Conservation (phyloP, 345 rosid species). For the Eucalyptus marginata region DNA sequence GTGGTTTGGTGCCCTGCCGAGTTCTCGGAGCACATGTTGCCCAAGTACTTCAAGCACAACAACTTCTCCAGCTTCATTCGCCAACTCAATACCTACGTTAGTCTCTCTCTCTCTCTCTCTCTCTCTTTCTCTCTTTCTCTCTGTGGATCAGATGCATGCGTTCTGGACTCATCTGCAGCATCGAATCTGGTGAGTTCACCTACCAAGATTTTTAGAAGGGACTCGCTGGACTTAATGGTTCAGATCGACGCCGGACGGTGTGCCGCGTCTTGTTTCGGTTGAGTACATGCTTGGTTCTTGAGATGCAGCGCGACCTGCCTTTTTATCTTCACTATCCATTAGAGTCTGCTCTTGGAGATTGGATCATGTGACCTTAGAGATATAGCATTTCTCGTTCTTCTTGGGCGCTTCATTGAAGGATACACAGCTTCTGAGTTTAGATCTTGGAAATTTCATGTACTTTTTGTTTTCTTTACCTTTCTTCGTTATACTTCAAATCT, state of each 20-base stretch:
- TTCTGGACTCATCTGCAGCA: not conserved
- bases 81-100: slow-evolving; percentile 58
- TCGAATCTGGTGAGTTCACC: not conserved
- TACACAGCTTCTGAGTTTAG: not conserved
- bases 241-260: not conserved
- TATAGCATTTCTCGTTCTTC: not conserved
- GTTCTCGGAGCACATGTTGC: slow-evolving; percentile 40
- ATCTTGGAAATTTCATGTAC: not conserved
- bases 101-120: not conserved
- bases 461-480: not conserved
- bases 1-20: slow-evolving; percentile 62
- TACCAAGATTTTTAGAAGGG: not conserved
- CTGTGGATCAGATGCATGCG: not conserved
- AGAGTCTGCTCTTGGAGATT: not conserved
- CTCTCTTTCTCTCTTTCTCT: not conserved
- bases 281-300: not conserved
- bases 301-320: not conserved
- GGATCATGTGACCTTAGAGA: not conserved
- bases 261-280: not conserved
- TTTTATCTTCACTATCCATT: not conserved
- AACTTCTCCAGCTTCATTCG: slow-evolving; percentile 68
- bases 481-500: not conserved
- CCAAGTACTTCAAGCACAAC: slow-evolving; percentile 63
- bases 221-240: not conserved
- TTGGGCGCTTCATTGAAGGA: not conserved